Evolutionary conservation across 2,329 filamentous ascomycete genomes (phyloP).

Genomic region (Dactylonectria macrodidyma): DNA sequence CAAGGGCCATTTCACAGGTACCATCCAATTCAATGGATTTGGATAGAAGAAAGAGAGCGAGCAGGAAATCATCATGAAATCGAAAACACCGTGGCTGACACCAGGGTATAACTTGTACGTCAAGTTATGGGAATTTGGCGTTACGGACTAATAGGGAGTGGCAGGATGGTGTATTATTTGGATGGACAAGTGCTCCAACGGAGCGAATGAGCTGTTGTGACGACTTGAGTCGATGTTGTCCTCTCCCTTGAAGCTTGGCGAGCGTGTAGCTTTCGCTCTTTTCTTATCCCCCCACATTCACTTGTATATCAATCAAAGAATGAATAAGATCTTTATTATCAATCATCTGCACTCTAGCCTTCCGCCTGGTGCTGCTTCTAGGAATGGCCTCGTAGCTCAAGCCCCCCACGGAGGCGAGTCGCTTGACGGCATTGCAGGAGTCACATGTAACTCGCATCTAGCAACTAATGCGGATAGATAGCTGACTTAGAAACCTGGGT

Average conservation of each 20-base stretch:
- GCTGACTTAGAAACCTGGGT: neutral
- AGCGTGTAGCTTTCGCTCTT: constrained; percentile 18
- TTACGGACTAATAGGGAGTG: constrained; percentile 6
- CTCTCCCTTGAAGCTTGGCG: constrained; percentile 32
- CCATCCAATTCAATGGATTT: neutral
- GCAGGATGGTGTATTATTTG: neutral
- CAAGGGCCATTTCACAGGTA: neutral
- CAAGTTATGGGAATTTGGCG: constrained; percentile 27
- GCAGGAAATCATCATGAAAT: constrained; percentile 22
- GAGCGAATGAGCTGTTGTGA: neutral
- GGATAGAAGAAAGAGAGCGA: constrained; percentile 12
- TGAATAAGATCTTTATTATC: constrained; percentile 13
- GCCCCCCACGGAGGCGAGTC: constrained; percentile 31
- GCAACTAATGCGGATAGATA: neutral
- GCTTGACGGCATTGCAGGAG: neutral
- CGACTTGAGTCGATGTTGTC: constrained; percentile 31
- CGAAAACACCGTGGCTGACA: constrained; percentile 1
- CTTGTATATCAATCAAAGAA: constrained; percentile 22
- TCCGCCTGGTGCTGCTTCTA: neutral
- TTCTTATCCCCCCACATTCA: constrained; percentile 22
- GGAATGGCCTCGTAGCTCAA: neutral
- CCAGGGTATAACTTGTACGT: constrained; percentile 39
- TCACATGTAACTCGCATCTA: neutral
- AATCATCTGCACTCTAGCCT: neutral
- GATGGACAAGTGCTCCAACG: neutral